These are phyloP conservation scores for Cyamopsis tetragonoloba DNA, from an alignment of 306 rosid genomes.

Conservation along the genomic window DNA sequence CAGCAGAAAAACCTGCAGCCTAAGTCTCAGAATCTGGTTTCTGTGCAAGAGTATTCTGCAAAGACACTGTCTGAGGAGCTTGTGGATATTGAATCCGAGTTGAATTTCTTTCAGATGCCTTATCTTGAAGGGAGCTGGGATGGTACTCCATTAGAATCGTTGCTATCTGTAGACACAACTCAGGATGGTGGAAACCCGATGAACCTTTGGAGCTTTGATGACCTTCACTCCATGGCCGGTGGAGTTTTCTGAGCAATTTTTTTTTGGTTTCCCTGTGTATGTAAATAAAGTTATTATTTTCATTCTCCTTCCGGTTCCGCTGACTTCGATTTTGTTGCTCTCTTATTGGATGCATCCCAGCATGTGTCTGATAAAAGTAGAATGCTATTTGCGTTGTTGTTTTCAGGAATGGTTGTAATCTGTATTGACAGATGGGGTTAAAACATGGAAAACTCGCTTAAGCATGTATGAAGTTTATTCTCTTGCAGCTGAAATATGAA, in stretches of 20 bases:
- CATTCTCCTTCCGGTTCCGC: neutral
- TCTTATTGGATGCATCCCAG: neutral
- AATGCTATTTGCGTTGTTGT: slow-evolving; percentile 12
- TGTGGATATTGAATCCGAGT: slow-evolving; percentile 55
- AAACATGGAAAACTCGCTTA: slow-evolving; percentile 17
- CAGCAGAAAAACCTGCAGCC: slow-evolving; percentile 39
- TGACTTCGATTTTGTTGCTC: neutral
- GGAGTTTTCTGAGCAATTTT: slow-evolving; percentile 44
- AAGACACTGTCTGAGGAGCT: slow-evolving; percentile 73
- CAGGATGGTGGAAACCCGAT: slow-evolving; percentile 58
- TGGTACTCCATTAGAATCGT: slow-evolving; percentile 47
- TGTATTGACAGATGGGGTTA: slow-evolving; percentile 26
- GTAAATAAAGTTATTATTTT: slow-evolving; percentile 63
- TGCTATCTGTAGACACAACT: slow-evolving; percentile 49
- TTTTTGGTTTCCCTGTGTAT: slow-evolving; percentile 31
- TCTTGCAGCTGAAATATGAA: slow-evolving; percentile 33
- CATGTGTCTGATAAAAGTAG: neutral
- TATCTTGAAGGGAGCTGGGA: slow-evolving; percentile 56
- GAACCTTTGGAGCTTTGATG: slow-evolving; percentile 73
- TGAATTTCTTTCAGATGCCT: slow-evolving; percentile 57
- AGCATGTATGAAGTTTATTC: slow-evolving; percentile 35
- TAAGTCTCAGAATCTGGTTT: slow-evolving; percentile 35
- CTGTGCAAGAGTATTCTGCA: slow-evolving; percentile 27
- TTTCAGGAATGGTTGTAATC: slow-evolving; percentile 40
- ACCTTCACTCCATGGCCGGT: slow-evolving; percentile 43